Percentiles rank a stretch among this genome's conserved stretches.
phyloP scores from a whole-genome alignment of 768 basidiomycete species.

The Tephrocybe sp. region DNA sequence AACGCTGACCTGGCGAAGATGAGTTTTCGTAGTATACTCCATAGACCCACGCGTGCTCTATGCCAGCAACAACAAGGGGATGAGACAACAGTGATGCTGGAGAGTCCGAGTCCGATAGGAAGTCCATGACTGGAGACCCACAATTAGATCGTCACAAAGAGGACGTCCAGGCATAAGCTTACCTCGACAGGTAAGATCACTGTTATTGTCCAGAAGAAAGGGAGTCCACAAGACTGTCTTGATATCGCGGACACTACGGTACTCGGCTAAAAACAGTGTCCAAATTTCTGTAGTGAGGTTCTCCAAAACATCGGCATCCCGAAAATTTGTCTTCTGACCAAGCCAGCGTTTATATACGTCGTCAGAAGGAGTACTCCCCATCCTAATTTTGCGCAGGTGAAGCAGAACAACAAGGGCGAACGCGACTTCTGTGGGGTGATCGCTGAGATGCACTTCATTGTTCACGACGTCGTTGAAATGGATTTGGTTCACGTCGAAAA shows the following conservation, averaged over 20 bases:
- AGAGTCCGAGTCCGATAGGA: constrained; percentile 30
- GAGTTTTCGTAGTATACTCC: constrained; percentile 13
- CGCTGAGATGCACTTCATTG: constrained; percentile 12
- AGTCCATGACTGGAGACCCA: constrained; percentile 41
- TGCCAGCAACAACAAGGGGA: constrained; percentile 37
- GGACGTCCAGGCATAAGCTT: constrained; percentile 6
- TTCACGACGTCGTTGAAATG: constrained; percentile 20
- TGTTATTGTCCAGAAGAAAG: constrained; percentile 35
- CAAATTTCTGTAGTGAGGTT: constrained; percentile 34
- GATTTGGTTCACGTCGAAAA: constrained; percentile 21
- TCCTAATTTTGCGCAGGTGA: constrained; percentile 27
- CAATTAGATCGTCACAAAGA: background rate
- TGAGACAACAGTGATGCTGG: constrained; percentile 40
- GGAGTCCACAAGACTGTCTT: constrained; percentile 48
- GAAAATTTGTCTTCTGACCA: constrained; percentile 21
- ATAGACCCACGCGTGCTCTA: constrained; percentile 41
- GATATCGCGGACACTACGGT: constrained; percentile 40
- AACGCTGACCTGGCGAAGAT: constrained; percentile 29
- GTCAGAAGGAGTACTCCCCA: constrained; percentile 8
- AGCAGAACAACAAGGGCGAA: constrained; percentile 36
- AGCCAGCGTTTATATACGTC: constrained; percentile 48
- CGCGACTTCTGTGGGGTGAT: constrained; percentile 22
- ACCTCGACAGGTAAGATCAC: constrained; percentile 28
- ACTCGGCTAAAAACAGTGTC: constrained; percentile 40
- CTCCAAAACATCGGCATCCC: constrained; percentile 32